These are phyloP conservation scores for Simmondsia chinensis DNA, from an alignment of 148 eudicot genomes.

Conservation along the genomic window DNA sequence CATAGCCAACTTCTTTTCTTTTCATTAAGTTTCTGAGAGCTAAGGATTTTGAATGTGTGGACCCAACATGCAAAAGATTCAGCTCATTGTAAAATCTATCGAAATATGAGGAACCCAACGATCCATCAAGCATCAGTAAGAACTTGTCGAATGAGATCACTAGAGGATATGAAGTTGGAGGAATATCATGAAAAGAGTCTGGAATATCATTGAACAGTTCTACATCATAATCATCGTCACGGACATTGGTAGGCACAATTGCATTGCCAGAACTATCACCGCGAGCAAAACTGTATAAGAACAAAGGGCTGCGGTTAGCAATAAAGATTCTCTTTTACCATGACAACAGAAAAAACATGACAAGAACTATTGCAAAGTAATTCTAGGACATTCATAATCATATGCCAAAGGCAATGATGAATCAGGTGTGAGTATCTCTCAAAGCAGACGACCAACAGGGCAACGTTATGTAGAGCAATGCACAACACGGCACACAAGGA, in stretches of 20 bases:
- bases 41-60: slow-evolving; percentile 9
- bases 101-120: slow-evolving; percentile 31
- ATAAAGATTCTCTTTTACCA: too few species aligned
- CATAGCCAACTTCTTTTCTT: slow-evolving; percentile 31
- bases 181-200: slow-evolving; percentile 39
- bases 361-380: too few species aligned
- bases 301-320: too few species aligned
- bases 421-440: too few species aligned
- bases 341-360: too few species aligned
- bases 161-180: slow-evolving; percentile 37
- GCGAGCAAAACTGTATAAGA: slow-evolving; percentile 17
- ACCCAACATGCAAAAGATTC: slow-evolving; percentile 2
- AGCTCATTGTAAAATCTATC: slow-evolving; percentile 21
- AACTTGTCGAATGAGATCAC: slow-evolving; percentile 45
- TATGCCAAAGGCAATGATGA: too few species aligned
- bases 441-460: too few species aligned
- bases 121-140: slow-evolving; percentile 37
- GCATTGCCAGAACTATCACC: slow-evolving; percentile 17
- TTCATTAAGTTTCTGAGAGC: slow-evolving; percentile 17
- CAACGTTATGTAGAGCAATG: too few species aligned
- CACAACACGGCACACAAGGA: too few species aligned
- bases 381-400: too few species aligned
- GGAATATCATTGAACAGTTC: slow-evolving; percentile 39
- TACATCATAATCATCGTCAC: slow-evolving; percentile 27
- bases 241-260: slow-evolving; percentile 9